Base-by-base conservation (phyloP, 805 yeast species). In the Lipomyces yamanashiensis region DNA sequence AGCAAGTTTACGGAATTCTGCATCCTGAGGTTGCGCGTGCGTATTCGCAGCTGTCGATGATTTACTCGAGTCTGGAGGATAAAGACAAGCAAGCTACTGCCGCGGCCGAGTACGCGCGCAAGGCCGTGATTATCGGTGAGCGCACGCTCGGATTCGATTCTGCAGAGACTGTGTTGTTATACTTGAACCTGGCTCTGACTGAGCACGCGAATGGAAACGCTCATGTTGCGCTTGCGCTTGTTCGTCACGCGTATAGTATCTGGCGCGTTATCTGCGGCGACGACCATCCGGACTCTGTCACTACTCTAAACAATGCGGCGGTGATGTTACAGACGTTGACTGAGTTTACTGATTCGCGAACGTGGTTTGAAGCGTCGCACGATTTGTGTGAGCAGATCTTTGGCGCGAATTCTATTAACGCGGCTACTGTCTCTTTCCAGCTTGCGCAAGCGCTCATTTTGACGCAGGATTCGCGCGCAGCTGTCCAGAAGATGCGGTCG, bases 61-160 rank as follows among this genome's bases (percentile, higher is more conserved):
- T 86, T 19, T 89, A 85, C 77, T 81, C 84, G 62, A 91, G 87
- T 63, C 74, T 85, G 51, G 85, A 85, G 15, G 77, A 82, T 70
- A 74, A 77, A 15, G 77, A 82, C 70, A 74, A 77, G 21, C 77
- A 79, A 28, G 34, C 57, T 12, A 59, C 60, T 9, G 86, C 85
- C 68, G 92, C 97, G 12, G 80, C 85, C 58, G 82, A 81, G 12
- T 78, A 84, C 68, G 84, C 87, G 17, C 85, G 95, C 70, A 87
- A 84, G 74, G 85, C 97, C 1, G 82, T 86, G 66, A 79, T 85
- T 45, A 84, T 92, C 65, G 81, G 87, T 64, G 98, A 93, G 80
- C 86, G 98, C 77, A 81, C 86, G 12, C 75, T 80, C 57, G 99
- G 99, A 66, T 75, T 86, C 67, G 98, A 93, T 73, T 84, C 95